A percentile compares a stretch with the other conserved stretches of the same genome.
phyloP scores from a whole-genome alignment of 495 filamentous ascomycete genomes.

The Elasticomyces elasticus region DNA sequence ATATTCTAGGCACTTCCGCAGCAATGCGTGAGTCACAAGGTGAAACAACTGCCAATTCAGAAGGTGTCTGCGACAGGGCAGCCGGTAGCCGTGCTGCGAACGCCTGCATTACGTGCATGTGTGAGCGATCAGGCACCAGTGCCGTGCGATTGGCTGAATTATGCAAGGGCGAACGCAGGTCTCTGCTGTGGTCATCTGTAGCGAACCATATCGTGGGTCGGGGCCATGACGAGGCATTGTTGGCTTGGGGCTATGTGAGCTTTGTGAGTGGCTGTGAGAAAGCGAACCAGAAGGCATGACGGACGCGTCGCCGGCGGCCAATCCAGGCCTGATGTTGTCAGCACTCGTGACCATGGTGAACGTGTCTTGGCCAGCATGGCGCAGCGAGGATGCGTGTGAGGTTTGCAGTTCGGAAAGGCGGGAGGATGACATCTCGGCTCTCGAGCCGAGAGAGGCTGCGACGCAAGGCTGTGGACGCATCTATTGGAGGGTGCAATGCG shows the following conservation, averaged over 20 bases:
- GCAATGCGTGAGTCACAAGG: not conserved
- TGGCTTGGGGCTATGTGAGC: not conserved
- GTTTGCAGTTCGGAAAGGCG: no score
- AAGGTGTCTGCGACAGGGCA: not conserved
- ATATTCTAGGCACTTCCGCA: not conserved
- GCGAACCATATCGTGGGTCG: no score
- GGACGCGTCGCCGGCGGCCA: not conserved
- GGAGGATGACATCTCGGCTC: no score
- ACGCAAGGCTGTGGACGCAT: no score
- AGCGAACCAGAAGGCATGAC: not conserved
- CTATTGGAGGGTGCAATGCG: no score
- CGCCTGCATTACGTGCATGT: not conserved
- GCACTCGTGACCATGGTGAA: no score
- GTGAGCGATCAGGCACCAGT: not conserved
- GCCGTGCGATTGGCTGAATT: not conserved
- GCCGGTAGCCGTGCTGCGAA: not conserved
- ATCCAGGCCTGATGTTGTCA: not conserved
- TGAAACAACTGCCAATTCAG: not conserved
- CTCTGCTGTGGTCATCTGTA: not conserved
- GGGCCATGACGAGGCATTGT: not conserved
- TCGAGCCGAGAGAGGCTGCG: no score
- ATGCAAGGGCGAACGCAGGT: not conserved
- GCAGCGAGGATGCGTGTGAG: no score
- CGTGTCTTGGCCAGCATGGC: no score
- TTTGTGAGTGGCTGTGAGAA: not conserved